Conservation (phyloP, 2,329 filamentous ascomycete genomes). For the Aspergillus glaucus region DNA sequence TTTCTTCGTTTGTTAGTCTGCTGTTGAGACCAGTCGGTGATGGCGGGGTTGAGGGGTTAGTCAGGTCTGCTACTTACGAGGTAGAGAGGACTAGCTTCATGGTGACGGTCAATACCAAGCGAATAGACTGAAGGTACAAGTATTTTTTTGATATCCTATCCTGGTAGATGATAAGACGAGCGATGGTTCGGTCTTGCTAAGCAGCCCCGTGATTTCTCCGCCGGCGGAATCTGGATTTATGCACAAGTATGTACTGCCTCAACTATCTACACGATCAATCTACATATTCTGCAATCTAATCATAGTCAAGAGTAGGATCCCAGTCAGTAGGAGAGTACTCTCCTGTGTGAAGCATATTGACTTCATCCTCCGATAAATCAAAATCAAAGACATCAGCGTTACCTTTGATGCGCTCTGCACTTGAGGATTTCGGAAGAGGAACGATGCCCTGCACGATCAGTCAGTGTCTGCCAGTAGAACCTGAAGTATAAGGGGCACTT, state of each 20-base stretch:
- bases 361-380: slow-evolving; percentile 52
- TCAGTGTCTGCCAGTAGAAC: slow-evolving; percentile 10
- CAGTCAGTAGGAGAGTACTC: slow-evolving; percentile 54
- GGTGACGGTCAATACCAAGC: slow-evolving; percentile 32
- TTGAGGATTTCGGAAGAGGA: slow-evolving; percentile 58
- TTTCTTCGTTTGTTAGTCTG: slow-evolving; percentile 48
- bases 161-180: background rate
- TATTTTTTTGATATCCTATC: background rate
- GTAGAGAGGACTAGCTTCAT: slow-evolving; percentile 82
- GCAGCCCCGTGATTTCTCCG: slow-evolving; percentile 20
- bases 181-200: slow-evolving; percentile 15
- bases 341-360: slow-evolving; percentile 50
- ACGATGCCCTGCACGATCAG: slow-evolving; percentile 47
- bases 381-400: slow-evolving; percentile 58
- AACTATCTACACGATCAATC: background rate
- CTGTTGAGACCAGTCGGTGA: slow-evolving; percentile 2
- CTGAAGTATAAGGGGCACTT: slow-evolving; percentile 35
- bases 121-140: background rate
- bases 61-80: slow-evolving; percentile 53
- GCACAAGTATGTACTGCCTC: slow-evolving; percentile 6
- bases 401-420: slow-evolving; percentile 53
- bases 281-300: slow-evolving; percentile 12
- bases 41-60: background rate
- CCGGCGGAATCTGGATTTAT: slow-evolving; percentile 2
- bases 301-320: slow-evolving; percentile 45